Evolutionary conservation across 2,329 filamentous ascomycete species (phyloP), one percentile per base, ranked within the genome.

Genomic region (Colletotrichum navitas): DNA sequence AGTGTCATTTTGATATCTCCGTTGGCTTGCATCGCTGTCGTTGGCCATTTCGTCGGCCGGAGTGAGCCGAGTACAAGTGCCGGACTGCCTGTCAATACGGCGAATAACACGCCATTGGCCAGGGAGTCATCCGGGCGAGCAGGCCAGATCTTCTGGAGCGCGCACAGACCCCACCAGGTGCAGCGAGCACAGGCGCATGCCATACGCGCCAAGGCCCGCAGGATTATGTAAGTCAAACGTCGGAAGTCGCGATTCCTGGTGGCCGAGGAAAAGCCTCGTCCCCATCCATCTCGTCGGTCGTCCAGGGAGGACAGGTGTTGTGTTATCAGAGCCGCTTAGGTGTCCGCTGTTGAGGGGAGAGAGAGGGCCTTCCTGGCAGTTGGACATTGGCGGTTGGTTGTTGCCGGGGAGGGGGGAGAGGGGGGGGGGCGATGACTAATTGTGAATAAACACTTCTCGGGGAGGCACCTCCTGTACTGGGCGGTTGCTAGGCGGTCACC

Each of bases 51-150:
- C 26, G 29, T 12, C 29, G 18, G 29, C n/a, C 18, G 16, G 41
- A 43, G 43, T 18, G 24, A 26, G 45, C 49, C 34, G 43, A 39
- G 34, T 26, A 24, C 18, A 45, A 45, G n/a, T 56, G n/a, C n/a
- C 34, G 41, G 56, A 47, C 58, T 43, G 60, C 65, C 47, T 63
- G n/a, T 24, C 45, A 68, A 63, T 62, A 43, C 39, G 21, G 41
- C 61, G 65, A 59, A 54, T 71, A 68, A 68, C 54, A 71, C 60
- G 65, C 29, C 58, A 68, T 71, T 71, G 69, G 69, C 55, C 60
- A 54, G 51, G 18, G 24, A 36, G 34, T 26, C 16, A 32, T 41
- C 39, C 49, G 43, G 21, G n/a, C 26, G 36, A 34, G 18, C 18
- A 43, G 24, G 43, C 34, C 16, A 41, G 39, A 39, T 55, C 39